Evolutionary conservation across 148 eudicot species (phyloP).

Genomic region (Vaccinium myrtillus): DNA sequence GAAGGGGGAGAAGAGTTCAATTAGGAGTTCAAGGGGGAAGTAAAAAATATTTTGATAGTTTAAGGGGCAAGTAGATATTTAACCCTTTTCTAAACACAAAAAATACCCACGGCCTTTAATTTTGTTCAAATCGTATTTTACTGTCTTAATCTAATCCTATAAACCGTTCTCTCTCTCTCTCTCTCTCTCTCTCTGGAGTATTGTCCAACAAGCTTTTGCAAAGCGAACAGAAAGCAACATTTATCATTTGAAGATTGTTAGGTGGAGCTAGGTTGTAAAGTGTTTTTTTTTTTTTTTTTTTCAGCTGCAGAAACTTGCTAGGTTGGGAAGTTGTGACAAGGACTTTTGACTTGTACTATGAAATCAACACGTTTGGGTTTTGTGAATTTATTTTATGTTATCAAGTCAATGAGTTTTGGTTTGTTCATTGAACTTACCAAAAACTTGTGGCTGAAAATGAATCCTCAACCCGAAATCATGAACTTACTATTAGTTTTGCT

Average conservation of each 20-base stretch:
- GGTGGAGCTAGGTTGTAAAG: neutral
- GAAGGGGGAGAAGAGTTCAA: too few species aligned
- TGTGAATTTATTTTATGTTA: neutral
- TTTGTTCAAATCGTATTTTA: too few species aligned
- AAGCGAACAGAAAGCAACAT: neutral
- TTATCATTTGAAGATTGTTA: neutral
- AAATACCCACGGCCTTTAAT: too few species aligned
- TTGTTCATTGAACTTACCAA: neutral
- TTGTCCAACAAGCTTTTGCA: neutral
- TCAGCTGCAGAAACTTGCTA: too few species aligned
- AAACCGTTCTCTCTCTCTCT: neutral
- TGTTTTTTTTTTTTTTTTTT: too few species aligned
- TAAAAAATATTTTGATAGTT: too few species aligned
- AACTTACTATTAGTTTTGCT: too few species aligned
- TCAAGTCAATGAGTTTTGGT: neutral
- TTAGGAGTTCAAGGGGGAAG: too few species aligned
- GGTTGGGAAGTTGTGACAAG: neutral
- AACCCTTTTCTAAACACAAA: too few species aligned
- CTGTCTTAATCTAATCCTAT: neutral
- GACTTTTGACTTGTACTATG: neutral
- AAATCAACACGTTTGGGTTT: neutral
- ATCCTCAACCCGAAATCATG: neutral
- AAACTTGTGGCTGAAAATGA: neutral
- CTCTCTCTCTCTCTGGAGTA: neutral
- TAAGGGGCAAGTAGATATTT: too few species aligned